phyloP scores from a whole-genome alignment of 2,329 filamentous ascomycete genomes.

The Alternaria sp. region DNA sequence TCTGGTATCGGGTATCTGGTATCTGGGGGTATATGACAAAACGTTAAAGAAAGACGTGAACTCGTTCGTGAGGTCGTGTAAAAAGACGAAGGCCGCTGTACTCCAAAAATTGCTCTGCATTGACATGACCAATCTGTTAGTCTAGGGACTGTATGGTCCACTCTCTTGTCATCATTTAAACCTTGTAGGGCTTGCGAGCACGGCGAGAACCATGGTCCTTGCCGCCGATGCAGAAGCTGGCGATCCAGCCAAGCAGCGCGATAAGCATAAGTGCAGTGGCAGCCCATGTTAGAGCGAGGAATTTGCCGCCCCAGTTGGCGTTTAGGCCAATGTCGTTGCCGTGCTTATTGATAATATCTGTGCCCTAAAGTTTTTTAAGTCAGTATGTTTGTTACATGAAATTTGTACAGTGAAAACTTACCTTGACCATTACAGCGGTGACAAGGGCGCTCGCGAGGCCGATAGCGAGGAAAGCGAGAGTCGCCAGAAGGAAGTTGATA shows the following conservation, averaged over 20 bases:
- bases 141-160: neutral
- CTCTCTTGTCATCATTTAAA: neutral
- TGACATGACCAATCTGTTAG: neutral
- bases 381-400: neutral
- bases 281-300: constrained; percentile 66
- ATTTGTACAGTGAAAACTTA: neutral
- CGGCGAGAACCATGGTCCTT: neutral
- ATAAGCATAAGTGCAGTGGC: constrained; percentile 56
- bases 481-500: constrained; percentile 57
- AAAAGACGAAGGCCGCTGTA: neutral
- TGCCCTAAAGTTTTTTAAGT: constrained; percentile 49
- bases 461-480: constrained; percentile 63
- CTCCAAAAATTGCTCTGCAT: neutral
- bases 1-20: constrained; percentile 4
- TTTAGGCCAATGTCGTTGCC: constrained; percentile 58
- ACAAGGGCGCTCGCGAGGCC: constrained; percentile 78
- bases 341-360: constrained; percentile 60
- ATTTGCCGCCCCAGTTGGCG: constrained; percentile 60
- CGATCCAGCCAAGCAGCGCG: constrained; percentile 36
- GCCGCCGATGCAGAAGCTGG: constrained; percentile 37
- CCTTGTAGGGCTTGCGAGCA: neutral
- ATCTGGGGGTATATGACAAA: constrained; percentile 5
- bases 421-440: constrained; percentile 64
- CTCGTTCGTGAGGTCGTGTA: neutral
- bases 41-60: neutral